Evolutionary conservation across 2,329 filamentous ascomycete genomes (phyloP).

Genomic region (Pseudofabraea citricarpa): DNA sequence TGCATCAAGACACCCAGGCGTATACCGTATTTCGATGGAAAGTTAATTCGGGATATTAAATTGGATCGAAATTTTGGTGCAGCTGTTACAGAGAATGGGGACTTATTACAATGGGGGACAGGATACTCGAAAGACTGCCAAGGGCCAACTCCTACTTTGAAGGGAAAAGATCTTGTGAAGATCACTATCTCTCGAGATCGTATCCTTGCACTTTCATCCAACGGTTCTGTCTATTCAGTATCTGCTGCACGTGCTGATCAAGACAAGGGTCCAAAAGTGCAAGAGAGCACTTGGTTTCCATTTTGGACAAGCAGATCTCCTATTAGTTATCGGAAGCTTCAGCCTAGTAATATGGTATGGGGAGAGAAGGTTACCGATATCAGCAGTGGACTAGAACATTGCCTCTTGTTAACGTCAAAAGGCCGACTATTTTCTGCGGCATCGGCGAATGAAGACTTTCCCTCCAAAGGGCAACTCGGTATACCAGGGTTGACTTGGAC

Average conservation of each 20-base stretch:
- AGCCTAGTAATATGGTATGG: conserved; percentile 58
- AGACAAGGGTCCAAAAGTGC: conserved; percentile 53
- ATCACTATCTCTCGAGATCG: conserved; percentile 77
- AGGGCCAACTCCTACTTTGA: conserved; percentile 66
- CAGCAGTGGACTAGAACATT: conserved; percentile 77
- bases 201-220: conserved; percentile 71
- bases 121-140: conserved; percentile 63
- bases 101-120: conserved; percentile 87
- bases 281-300: conserved; percentile 65
- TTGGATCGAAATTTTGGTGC: conserved; percentile 77
- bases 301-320: conserved; percentile 59
- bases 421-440: conserved; percentile 89
- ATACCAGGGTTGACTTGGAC: conserved; percentile 77
- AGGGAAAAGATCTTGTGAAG: conserved; percentile 74
- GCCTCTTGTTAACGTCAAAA: conserved; percentile 74
- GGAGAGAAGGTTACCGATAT: conserved; percentile 73
- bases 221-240: conserved; percentile 78
- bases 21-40: conserved; percentile 77
- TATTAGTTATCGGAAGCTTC: conserved; percentile 69
- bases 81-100: conserved; percentile 81
- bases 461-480: conserved; percentile 80
- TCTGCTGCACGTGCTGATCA: conserved; percentile 74
- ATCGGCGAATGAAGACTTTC: conserved; percentile 72
- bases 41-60: conserved; percentile 82
- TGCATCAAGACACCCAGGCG: conserved; percentile 76